Percentiles rank a stretch among this genome's conserved stretches.
Conservation (phyloP, 2,329 filamentous ascomycete species). For the Pyricularia grisea region DNA sequence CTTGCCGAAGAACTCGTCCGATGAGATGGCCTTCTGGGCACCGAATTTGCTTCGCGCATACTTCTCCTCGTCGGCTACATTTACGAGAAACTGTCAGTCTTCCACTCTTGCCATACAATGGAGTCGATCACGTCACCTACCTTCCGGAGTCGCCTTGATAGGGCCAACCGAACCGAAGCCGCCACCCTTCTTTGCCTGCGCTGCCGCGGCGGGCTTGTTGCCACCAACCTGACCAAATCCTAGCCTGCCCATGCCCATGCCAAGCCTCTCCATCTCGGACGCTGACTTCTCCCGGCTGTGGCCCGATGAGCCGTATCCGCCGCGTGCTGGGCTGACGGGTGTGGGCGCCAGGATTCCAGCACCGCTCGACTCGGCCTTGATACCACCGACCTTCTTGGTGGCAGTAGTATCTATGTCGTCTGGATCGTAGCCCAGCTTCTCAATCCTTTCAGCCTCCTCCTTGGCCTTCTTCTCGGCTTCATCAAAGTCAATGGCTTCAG, state of each 20-base stretch:
- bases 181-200: conserved; percentile 64
- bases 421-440: conserved; percentile 90
- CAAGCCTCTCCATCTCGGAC: conserved; percentile 77
- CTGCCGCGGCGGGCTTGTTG: conserved; percentile 43
- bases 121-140: conserved; percentile 30
- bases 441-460: conserved; percentile 93
- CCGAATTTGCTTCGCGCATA: conserved; percentile 88
- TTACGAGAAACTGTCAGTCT: conserved; percentile 1
- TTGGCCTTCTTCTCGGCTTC: conserved; percentile 95
- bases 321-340: conserved; percentile 57
- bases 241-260: conserved; percentile 77
- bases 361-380: conserved; percentile 12
- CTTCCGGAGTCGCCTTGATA: conserved; percentile 59
- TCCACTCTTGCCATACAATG: not conserved
- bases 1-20: conserved; percentile 96
- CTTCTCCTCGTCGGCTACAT: conserved; percentile 62
- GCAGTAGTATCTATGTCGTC: conserved; percentile 63
- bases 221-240: conserved; percentile 81
- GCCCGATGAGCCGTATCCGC: conserved; percentile 51
- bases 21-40: conserved; percentile 88
- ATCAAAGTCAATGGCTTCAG: conserved; percentile 85
- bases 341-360: conserved; percentile 56
- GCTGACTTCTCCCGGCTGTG: conserved; percentile 52
- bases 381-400: conserved; percentile 33
- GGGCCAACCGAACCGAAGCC: conserved; percentile 80